Evolutionary conservation across 2,329 filamentous ascomycete genomes (phyloP), one percentile per base, ranked within the genome.

Genomic region (Zymoseptoria tritici): DNA sequence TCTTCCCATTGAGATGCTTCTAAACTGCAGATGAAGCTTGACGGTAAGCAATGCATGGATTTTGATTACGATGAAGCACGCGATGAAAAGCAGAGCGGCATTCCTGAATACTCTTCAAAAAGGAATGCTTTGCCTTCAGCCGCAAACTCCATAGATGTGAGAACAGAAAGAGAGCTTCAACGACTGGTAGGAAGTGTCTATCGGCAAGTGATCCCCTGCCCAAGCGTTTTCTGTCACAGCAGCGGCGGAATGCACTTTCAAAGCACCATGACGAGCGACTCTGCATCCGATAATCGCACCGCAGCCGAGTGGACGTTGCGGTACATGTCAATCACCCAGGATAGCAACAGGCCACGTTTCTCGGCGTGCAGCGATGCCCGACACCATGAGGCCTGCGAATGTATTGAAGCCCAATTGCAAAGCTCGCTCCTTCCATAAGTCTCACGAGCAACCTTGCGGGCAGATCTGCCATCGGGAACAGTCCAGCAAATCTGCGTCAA

Each of bases 351-450:
- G 11, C 52, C 52, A 53, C 52, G 52, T 53, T 53, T 55, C 21
- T 29, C 29, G 29, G 51, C 56, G 56, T 57, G 56, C 56, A 57
- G 56, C 49, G 57, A 55, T 58, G 57, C 57, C 57, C 49, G 19
- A 58, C 52, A 42, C 36, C 29, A 29, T 24, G 50, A 46, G 31
- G 52, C 31, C 49, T 9, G 26, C 22, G 29, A 19, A 22, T 53
- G 20, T 52, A 6, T 55, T 36, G 57, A 22, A 13, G 49, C 50
- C 49, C 56, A 53, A 57, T 24, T 6, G 31, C 57, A 55, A 52
- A 58, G 54, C 51, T 58, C 51, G 2, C 36, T 54, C 51, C 21
- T 49, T 51, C 21, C 4, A 22, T 20, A 13, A 21, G 16, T 24
- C 13, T 52, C 19, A 16, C 21, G 56, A 49, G 20, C 20, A 7